Conservation (phyloP, 2,329 filamentous ascomycete genomes). For the Aspergillus sp. region DNA sequence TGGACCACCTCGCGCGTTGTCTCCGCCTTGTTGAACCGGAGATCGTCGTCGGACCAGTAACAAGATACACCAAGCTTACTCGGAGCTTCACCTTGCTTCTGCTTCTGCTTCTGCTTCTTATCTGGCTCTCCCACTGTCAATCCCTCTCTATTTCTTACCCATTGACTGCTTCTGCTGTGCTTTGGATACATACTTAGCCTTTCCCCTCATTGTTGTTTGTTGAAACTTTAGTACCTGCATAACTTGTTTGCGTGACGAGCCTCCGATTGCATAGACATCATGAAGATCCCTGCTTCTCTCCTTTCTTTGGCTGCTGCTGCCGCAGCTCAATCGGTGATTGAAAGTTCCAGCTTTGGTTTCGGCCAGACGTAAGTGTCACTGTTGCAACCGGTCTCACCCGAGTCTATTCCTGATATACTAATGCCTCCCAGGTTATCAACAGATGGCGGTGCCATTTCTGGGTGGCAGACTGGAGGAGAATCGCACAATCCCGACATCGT, state of each 20-base stretch:
- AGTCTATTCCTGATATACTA: background rate
- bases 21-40: conserved; percentile 33
- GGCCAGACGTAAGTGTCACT: conserved; percentile 56
- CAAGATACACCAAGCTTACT: conserved; percentile 5
- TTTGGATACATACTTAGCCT: conserved; percentile 4
- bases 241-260: background rate
- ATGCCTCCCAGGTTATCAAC: conserved; percentile 60
- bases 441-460: conserved; percentile 52
- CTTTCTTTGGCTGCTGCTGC: conserved; percentile 52
- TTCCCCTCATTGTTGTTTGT: background rate
- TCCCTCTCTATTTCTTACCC: background rate
- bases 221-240: background rate
- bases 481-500: conserved; percentile 46
- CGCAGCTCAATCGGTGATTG: conserved; percentile 67
- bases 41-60: conserved; percentile 22
- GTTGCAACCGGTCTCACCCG: background rate
- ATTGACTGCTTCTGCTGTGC: background rate
- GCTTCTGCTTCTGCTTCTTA: background rate
- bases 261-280: conserved; percentile 30
- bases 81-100: background rate
- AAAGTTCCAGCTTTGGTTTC: conserved; percentile 76
- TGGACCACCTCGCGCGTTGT: conserved; percentile 45
- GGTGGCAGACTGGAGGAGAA: conserved; percentile 58
- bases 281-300: conserved; percentile 46
- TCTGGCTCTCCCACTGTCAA: background rate